phyloP scores from a whole-genome alignment of 2,329 filamentous ascomycete species.

The Aspergillus aculeatinus region DNA sequence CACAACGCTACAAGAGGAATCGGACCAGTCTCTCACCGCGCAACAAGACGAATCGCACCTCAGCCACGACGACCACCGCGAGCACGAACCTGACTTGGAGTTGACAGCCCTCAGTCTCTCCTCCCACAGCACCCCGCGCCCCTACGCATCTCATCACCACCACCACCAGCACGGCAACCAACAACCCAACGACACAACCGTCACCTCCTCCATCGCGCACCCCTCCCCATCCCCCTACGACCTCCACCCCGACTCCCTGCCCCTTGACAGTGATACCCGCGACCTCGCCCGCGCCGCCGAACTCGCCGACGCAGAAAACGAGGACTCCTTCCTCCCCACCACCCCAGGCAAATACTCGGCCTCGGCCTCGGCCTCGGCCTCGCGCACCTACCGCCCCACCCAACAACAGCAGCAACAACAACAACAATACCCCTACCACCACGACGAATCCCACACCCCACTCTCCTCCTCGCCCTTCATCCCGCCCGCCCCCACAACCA shows the following conservation, averaged over 20 bases:
- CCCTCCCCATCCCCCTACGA: constrained; percentile 63
- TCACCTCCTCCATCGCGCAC: constrained; percentile 52
- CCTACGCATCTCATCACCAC: constrained; percentile 17
- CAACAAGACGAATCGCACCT: background rate
- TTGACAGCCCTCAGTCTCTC: constrained; percentile 45
- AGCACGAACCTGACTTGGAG: constrained; percentile 47
- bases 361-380: constrained; percentile 18
- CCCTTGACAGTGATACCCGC: background rate
- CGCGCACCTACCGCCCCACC: background rate
- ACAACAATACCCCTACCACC: constrained; percentile 12
- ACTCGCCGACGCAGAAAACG: constrained; percentile 25
- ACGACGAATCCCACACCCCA: constrained; percentile 60
- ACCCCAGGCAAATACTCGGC: constrained; percentile 35
- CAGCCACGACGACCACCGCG: constrained; percentile 27
- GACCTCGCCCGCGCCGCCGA: constrained; percentile 2
- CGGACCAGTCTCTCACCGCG: constrained; percentile 40
- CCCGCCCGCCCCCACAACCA: constrained; percentile 38
- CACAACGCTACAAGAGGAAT: constrained; percentile 47
- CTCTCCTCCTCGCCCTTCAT: constrained; percentile 56
- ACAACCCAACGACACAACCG: constrained; percentile 36
- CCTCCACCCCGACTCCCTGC: constrained; percentile 47
- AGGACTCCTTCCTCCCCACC: constrained; percentile 36
- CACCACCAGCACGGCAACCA: constrained; percentile 25
- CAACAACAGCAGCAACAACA: constrained; percentile 20
- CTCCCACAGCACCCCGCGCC: constrained; percentile 50